phyloP scores from a whole-genome alignment of 225 moss, liverwort and hornwort species.

The Bryum argenteum region DNA sequence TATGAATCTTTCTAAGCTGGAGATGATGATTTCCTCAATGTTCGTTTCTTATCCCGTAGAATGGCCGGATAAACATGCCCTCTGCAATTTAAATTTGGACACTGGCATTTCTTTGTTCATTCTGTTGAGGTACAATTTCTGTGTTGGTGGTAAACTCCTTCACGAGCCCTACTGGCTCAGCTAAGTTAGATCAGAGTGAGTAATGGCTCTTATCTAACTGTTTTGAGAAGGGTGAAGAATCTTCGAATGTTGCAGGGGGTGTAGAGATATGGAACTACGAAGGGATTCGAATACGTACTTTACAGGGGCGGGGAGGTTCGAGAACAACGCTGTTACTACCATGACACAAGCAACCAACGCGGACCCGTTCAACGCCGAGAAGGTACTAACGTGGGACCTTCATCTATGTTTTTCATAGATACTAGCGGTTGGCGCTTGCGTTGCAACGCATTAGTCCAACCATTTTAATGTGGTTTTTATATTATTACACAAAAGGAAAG shows the following conservation, averaged over 20 bases:
- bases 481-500: too few relatives aligned
- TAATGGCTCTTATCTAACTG: too few relatives aligned
- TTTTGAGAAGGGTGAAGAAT: conserved; percentile 2
- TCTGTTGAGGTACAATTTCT: background rate
- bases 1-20: background rate
- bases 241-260: conserved; percentile 1
- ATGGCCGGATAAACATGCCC: background rate
- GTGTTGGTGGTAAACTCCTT: conserved; percentile 24
- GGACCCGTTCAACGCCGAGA: conserved; percentile 21
- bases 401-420: conserved; percentile 1
- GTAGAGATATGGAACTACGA: background rate
- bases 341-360: background rate
- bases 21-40: background rate
- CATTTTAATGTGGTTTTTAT: too few relatives aligned
- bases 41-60: background rate
- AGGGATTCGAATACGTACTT: background rate
- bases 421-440: too few relatives aligned
- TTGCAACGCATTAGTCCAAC: too few relatives aligned
- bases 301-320: background rate
- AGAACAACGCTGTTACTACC: conserved; percentile 2
- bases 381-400: background rate
- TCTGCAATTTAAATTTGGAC: background rate
- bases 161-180: background rate
- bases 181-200: too few relatives aligned
- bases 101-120: background rate